Conservation (phyloP, 805 yeast genomes). For the Candida awuae region DNA sequence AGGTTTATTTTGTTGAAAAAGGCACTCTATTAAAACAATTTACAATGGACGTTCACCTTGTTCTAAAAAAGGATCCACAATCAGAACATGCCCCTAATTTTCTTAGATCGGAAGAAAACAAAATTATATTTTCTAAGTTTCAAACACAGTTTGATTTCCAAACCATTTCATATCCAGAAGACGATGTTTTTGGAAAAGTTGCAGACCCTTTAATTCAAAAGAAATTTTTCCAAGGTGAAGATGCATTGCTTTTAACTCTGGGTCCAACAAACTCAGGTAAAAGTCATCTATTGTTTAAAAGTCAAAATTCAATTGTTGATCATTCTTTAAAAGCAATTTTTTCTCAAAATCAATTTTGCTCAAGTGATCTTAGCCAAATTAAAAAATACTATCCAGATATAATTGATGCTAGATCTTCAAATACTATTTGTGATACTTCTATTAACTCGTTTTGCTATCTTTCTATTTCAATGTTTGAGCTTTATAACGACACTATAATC, state of each 20-base stretch:
- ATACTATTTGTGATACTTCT: neutral
- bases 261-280: slow-evolving; percentile 53
- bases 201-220: slow-evolving; percentile 29
- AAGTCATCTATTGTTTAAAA: slow-evolving; percentile 32
- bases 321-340: slow-evolving; percentile 22
- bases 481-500: slow-evolving; percentile 39
- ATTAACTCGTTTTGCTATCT: slow-evolving; percentile 13
- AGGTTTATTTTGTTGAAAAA: too few species aligned
- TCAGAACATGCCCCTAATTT: slow-evolving; percentile 11
- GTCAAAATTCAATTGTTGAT: slow-evolving; percentile 14
- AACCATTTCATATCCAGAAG: slow-evolving; percentile 12
- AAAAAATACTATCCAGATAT: slow-evolving; percentile 9
- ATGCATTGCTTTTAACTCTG: slow-evolving; percentile 38
- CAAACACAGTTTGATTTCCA: slow-evolving; percentile 23
- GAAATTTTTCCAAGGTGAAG: slow-evolving; percentile 27
- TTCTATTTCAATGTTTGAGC: slow-evolving; percentile 45
- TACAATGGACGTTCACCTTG: slow-evolving; percentile 12
- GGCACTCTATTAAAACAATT: slow-evolving; percentile 1
- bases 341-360: slow-evolving; percentile 8
- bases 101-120: slow-evolving; percentile 13
- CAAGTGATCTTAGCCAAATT: slow-evolving; percentile 4
- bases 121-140: slow-evolving; percentile 21
- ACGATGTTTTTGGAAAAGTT: slow-evolving; percentile 18
- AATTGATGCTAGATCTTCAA: neutral
- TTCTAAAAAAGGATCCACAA: slow-evolving; percentile 8